Evolutionary conservation across 2,329 filamentous ascomycete species (phyloP).

Genomic region (Alternaria hordeiaustralica): DNA sequence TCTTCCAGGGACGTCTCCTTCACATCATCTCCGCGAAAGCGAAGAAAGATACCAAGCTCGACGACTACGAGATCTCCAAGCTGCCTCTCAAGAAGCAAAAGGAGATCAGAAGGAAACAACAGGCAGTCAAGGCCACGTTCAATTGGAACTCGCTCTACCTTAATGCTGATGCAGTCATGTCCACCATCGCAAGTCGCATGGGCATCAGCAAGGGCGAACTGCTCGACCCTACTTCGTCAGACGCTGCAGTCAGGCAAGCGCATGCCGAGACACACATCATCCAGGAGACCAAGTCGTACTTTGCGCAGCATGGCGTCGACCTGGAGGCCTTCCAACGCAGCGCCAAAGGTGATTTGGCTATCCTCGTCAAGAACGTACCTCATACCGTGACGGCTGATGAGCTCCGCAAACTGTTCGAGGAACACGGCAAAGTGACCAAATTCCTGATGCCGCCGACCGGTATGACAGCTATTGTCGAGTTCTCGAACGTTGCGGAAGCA

Average conservation of each 20-base stretch:
- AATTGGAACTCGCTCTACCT: constrained; percentile 99
- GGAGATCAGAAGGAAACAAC: constrained; percentile 82
- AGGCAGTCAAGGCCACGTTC: constrained; percentile 79
- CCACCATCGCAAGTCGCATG: constrained; percentile 83
- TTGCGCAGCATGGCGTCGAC: constrained; percentile 85
- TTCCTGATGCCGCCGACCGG: constrained; percentile 92
- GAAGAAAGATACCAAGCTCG: constrained; percentile 80
- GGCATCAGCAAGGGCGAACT: constrained; percentile 91
- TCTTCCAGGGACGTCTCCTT: constrained; percentile 89
- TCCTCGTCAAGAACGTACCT: constrained; percentile 94
- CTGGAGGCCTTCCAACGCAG: constrained; percentile 87
- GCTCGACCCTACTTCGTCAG: constrained; percentile 92
- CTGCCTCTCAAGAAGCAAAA: constrained; percentile 94
- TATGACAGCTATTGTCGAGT: constrained; percentile 93
- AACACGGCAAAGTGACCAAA: constrained; percentile 79
- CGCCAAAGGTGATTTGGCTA: constrained; percentile 82
- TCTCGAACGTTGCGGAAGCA: constrained; percentile 77
- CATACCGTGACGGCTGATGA: constrained; percentile 82
- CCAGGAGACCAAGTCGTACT: constrained; percentile 94
- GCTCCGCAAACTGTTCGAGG: constrained; percentile 80
- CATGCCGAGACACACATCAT: constrained; percentile 96
- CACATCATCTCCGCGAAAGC: constrained; percentile 86
- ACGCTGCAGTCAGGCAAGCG: constrained; percentile 94
- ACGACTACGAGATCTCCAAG: constrained; percentile 90
- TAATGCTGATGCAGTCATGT: constrained; percentile 89